These are phyloP conservation scores for Leersia perrieri DNA, from an alignment of 176 grass and related monocot genomes.

Conservation along the genomic window DNA sequence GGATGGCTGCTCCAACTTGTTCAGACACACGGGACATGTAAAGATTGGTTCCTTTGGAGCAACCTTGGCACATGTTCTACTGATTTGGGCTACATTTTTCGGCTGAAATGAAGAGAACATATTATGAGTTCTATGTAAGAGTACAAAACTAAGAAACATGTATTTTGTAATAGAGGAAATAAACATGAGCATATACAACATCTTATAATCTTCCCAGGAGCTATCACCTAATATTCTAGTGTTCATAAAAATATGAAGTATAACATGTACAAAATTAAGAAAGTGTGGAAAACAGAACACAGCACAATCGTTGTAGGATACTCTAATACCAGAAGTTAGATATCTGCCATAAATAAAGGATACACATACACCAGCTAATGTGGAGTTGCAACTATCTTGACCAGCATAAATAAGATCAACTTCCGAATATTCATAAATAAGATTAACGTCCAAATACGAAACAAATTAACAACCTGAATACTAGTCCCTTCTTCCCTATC, in stretches of 20 bases:
- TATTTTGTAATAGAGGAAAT: too few species aligned
- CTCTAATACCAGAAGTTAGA: too few species aligned
- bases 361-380: too few species aligned
- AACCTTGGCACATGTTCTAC: not conserved
- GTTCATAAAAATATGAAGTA: not conserved
- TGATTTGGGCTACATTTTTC: not conserved
- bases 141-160: not conserved
- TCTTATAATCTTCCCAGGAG: too few species aligned
- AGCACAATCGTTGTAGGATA: too few species aligned
- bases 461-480: conserved; percentile 4
- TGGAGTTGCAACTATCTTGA: too few species aligned
- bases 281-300: too few species aligned
- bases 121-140: not conserved
- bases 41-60: conserved; percentile 46
- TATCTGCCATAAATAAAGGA: too few species aligned
- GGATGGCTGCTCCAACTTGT: conserved; percentile 43
- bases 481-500: not conserved
- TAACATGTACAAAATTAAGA: too few species aligned
- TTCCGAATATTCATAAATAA: too few species aligned
- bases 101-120: not conserved
- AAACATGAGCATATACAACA: too few species aligned
- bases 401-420: too few species aligned
- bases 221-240: not conserved
- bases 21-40: conserved; percentile 59
- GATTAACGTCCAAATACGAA: not conserved